Evolutionary conservation across 148 eudicot species (phyloP), one percentile per base, ranked within the genome.

Genomic region (Chenopodium suecicum): DNA sequence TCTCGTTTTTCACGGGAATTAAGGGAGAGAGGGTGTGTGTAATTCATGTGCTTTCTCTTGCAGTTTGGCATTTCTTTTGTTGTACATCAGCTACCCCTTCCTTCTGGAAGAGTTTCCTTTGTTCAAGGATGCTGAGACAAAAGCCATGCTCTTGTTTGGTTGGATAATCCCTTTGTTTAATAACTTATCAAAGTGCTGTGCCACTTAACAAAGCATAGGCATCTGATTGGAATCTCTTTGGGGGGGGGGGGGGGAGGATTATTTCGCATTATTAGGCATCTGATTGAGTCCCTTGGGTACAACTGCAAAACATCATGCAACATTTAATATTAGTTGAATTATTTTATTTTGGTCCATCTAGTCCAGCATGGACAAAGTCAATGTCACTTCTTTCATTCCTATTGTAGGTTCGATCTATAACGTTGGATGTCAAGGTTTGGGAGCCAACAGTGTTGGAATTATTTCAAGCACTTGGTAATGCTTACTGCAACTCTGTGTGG

Each of bases 381-480:
- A 9, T 34, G 1, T 65, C 29, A 27, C 56, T n/a, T 71, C 19
- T 83, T 52, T 70, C 66, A 17, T 83, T 23, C 52, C 78, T 44
- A 71, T 64, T 84, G 81, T 87, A 94, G 98, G 91, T 94, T 69
- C 92, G 98, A 80, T 94, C 98, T 64, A 88, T 94, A 76, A 94
- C 90, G 75, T 86, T 93, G 81, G 98, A 94, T 82, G 98, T 94
- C 81, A 94, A 83, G 89, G 98, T 93, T 72, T 94, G 98, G 98
- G 98, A 94, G 84, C 91, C 92, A 44, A 88, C 93, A 29, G 80
- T 94, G 71, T 84, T 94, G 87, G 93, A 93, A 70, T 80, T 94
- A 68, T 93, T 94, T 79, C 83, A 81, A 78, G 90, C 82, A 69
- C 90, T 94, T 74, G 98, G 98, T 27, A 94, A 94, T 79, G 78